Conservation (phyloP, 225 moss, liverwort and hornwort genomes). For the Bryoerythrophyllum caledonicum region DNA sequence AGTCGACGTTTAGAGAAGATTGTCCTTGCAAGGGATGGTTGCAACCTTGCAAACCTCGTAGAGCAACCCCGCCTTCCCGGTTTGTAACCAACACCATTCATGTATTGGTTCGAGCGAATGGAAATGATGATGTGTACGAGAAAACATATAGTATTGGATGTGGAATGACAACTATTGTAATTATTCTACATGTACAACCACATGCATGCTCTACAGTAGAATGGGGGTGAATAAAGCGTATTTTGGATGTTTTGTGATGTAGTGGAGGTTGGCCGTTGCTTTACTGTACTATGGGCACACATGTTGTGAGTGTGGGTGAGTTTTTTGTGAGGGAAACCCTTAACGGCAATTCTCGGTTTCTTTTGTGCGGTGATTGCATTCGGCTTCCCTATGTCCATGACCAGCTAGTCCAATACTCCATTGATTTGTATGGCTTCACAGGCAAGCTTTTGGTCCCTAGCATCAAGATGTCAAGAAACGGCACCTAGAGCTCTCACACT, state of each 20-base stretch:
- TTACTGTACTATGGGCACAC: conserved; percentile 42
- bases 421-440: conserved; percentile 50
- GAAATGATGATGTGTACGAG: not conserved
- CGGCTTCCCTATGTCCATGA: conserved; percentile 42
- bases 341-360: conserved; percentile 55
- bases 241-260: conserved; percentile 22
- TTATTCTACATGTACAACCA: not conserved
- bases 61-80: conserved; percentile 49
- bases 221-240: not conserved
- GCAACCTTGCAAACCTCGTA: conserved; percentile 38
- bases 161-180: not conserved
- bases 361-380: conserved; percentile 50
- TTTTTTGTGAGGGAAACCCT: conserved; percentile 48
- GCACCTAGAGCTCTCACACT: no score
- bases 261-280: conserved; percentile 65
- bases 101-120: not conserved
- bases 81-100: conserved; percentile 10
- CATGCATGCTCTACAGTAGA: not conserved
- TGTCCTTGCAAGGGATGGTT: conserved; percentile 55
- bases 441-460: conserved; percentile 47
- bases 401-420: conserved; percentile 53
- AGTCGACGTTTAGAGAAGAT: no score
- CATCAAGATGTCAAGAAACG: conserved; percentile 35
- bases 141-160: not conserved
- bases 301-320: conserved; percentile 50